Base-by-base conservation (phyloP, 176 grass and related monocot species). In the Saccharum spontaneum region DNA sequence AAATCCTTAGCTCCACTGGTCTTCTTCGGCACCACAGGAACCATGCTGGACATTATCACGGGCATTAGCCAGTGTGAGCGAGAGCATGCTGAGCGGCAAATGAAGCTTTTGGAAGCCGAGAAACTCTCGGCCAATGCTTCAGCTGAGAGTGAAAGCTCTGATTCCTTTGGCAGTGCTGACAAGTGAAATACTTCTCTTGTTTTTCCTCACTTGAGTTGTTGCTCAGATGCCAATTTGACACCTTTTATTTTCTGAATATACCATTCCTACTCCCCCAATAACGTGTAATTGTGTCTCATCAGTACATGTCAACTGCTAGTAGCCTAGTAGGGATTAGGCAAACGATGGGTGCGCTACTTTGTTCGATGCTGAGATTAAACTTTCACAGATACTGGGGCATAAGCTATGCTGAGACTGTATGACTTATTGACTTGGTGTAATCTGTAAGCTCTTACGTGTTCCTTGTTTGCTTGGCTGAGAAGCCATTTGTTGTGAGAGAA, bases 11-110 rank as follows among this genome's bases (percentile, higher is more conserved):
- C 81, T 15, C 97, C 97, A 1, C 78, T 98, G 54, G 93, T 98
- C 28, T 98, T 95, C 60, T 98, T 94, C 22, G 97, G 91, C 40
- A 95, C 93, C 1, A 98, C 97, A 16, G 97, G 97, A 78, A 98
- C 93, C n/a, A 98, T 98, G 97, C 90, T 95, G 68, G 97, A 98
- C 81, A 95, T 98, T 71, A 92, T 98, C 59, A 94, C 89, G 82
- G 97, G 97, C 67, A 95, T 98, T 89, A 95, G 81, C 81, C 91
- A 95, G 40, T 98, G 97, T 3, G 93, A 95, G 78, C 67, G 93
- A 86, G 93, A 98, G 73, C 97, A 98, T 79, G 91, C 89, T 1
- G 91, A 95, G 86, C 77, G 86, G 69, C 93, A 98, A 84, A 84
- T 89, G 89, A 98, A 95, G 86, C 91, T 98, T 89, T 31, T 91